Evolutionary conservation across 192 early-diverging fungal species (phyloP).

Genomic region (Rhizophagus sp.): DNA sequence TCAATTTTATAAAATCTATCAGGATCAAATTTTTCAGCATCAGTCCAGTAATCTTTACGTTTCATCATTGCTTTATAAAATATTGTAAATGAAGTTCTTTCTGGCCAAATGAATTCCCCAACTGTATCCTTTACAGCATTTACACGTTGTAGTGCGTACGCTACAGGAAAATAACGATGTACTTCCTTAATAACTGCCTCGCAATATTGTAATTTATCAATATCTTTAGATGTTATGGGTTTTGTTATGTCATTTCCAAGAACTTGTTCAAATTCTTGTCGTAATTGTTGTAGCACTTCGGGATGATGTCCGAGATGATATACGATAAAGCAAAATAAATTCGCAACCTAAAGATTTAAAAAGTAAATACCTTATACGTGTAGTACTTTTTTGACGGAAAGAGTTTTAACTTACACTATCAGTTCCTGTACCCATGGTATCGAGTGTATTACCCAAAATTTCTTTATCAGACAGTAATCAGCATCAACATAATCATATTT

Average conservation of each 20-base stretch:
- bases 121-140: background rate
- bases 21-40: constrained; percentile 1
- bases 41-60: background rate
- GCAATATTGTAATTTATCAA: background rate
- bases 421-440: too few species aligned
- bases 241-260: background rate
- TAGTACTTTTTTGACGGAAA: too few species aligned
- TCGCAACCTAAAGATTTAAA: too few species aligned
- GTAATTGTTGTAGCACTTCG: background rate
- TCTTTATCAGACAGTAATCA: too few species aligned
- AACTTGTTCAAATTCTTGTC: background rate
- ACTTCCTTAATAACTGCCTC: constrained; percentile 21
- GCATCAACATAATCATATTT: too few species aligned
- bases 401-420: too few species aligned
- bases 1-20: background rate
- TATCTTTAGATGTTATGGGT: background rate
- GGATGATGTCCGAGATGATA: constrained; percentile 13
- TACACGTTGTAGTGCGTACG: too few species aligned
- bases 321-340: constrained; percentile 6
- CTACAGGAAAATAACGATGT: background rate
- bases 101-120: background rate
- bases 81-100: background rate
- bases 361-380: too few species aligned
- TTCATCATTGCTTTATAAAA: background rate
- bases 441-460: too few species aligned